Evolutionary conservation across 176 grass and related monocot genomes (phyloP), one percentile per base, ranked within the genome.

Genomic region (Cenchrus americanus): DNA sequence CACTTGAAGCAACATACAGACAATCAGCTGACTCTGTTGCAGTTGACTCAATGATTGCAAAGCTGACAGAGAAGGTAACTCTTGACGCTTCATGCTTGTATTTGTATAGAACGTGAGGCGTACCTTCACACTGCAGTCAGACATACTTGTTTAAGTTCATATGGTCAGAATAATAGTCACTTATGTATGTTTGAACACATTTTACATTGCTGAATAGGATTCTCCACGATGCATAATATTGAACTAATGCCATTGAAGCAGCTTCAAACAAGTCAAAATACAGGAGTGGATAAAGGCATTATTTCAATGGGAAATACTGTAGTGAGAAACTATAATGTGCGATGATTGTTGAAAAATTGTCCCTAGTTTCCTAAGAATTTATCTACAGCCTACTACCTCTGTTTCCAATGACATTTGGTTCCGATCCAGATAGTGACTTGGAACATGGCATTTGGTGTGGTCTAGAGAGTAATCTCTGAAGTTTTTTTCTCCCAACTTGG

Each of bases 1-100:
- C 96, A 21, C 89, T 98, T 5, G 96, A 98, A 90, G 92, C 96
- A 75, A 95, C 93, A 5, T 98, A 95, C 82, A 95, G 90, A 87
- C 94, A 93, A 51, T 98, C 96, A n/a, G 79, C 93, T 72, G 93
- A 98, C 71, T 67, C 80, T 80, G 82, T 70, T 48, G 37, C 87
- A 76, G 96, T 93, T 87, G 90, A 98, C 91, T 84, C 89, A 69
- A 88, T 92, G 82, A 92, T 98, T 75, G 83, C 79, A 43, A 98
- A 89, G 79, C 69, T 95, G 80, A 95, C 77, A 41, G 90, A 95
- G 74, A 98, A 98, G 96, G 96, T 98, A 86, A 7, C 10, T 14
- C 21, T 13, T 6, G 14, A 59, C 7, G 57, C 21, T n/a, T 59
- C 57, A 59, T 19, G 65, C 46, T 10, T 48, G 46, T 37, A 37